Percentiles rank a stretch among this genome's conserved stretches.
Conservation (phyloP, 2,329 filamentous ascomycete species). For the Dothideomycetes sp. region DNA sequence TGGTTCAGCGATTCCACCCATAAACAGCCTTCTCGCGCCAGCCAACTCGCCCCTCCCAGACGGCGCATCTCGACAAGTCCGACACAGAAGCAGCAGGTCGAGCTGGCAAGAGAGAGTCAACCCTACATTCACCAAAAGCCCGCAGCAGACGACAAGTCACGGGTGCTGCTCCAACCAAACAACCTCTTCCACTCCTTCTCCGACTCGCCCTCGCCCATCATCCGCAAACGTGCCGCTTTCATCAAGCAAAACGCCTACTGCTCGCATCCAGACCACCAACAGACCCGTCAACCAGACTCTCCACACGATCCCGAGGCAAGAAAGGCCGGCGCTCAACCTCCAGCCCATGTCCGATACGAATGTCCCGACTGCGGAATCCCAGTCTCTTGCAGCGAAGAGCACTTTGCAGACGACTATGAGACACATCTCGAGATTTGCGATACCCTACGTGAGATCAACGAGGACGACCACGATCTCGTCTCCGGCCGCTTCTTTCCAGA, state of each 20-base stretch:
- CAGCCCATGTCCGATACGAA: slow-evolving; percentile 81
- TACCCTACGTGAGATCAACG: slow-evolving; percentile 82
- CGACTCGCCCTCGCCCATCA: slow-evolving; percentile 76
- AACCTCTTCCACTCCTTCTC: slow-evolving; percentile 92
- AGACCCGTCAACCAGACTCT: slow-evolving; percentile 57
- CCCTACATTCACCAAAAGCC: neutral
- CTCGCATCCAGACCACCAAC: slow-evolving; percentile 77
- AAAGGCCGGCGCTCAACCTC: slow-evolving; percentile 50
- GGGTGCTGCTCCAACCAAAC: slow-evolving; percentile 50
- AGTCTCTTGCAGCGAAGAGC: slow-evolving; percentile 84
- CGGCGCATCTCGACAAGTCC: neutral
- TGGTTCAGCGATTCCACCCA: neutral
- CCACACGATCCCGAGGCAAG: slow-evolving; percentile 52
- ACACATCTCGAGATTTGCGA: slow-evolving; percentile 87
- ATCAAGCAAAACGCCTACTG: slow-evolving; percentile 92
- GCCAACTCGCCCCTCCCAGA: neutral
- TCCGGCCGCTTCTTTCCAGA: slow-evolving; percentile 89
- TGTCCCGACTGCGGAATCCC: slow-evolving; percentile 94
- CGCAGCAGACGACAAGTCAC: slow-evolving; percentile 14
- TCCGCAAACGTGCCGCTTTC: slow-evolving; percentile 75
- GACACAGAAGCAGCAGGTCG: neutral
- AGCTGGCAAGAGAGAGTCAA: slow-evolving; percentile 1
- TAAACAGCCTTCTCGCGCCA: neutral
- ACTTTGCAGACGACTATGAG: slow-evolving; percentile 95
- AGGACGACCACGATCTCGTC: slow-evolving; percentile 90